A percentile compares a stretch with the other conserved stretches of the same genome.
Conservation (phyloP, 176 grass and related monocot genomes). For the Hordeum vulgare region DNA sequence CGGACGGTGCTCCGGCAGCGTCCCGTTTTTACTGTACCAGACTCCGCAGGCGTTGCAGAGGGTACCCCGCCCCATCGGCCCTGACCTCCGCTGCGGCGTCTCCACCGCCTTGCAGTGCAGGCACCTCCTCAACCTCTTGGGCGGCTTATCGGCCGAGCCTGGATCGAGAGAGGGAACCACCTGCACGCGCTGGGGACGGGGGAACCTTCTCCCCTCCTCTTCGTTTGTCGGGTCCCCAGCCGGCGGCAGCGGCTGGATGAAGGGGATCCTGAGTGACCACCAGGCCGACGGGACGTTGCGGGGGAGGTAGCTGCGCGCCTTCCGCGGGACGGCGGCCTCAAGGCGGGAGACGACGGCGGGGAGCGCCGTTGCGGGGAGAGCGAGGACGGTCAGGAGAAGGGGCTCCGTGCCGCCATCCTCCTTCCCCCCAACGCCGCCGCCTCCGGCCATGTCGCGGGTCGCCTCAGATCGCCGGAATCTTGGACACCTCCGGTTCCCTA, state of each 20-base stretch:
- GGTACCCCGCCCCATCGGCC: constrained; percentile 60
- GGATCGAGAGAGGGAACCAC: neutral
- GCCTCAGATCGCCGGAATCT: constrained; percentile 20
- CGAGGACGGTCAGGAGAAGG: neutral
- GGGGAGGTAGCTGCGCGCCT: constrained; percentile 38
- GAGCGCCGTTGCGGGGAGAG: constrained; percentile 8
- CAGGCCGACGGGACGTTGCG: constrained; percentile 29
- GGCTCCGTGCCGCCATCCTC: neutral
- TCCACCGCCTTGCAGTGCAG: constrained; percentile 56
- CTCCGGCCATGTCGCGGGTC: constrained; percentile 10
- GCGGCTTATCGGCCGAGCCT: constrained; percentile 9
- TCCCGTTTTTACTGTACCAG: constrained; percentile 42
- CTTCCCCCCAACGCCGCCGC: neutral
- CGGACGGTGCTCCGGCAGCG: constrained; percentile 45
- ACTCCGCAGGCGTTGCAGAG: constrained; percentile 82
- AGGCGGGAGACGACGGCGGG: constrained; percentile 6
- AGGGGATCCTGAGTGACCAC: constrained; percentile 28
- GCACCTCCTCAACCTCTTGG: constrained; percentile 49
- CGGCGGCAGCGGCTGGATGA: neutral
- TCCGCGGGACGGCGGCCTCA: constrained; percentile 31
- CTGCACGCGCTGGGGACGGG: neutral
- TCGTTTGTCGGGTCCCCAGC: neutral
- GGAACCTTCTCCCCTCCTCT: neutral
- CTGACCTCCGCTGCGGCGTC: constrained; percentile 78
- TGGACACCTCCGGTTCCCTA: constrained; percentile 18